Evolutionary conservation across 305 asterid species (phyloP).

Genomic region (Fraxinus latifolia): DNA sequence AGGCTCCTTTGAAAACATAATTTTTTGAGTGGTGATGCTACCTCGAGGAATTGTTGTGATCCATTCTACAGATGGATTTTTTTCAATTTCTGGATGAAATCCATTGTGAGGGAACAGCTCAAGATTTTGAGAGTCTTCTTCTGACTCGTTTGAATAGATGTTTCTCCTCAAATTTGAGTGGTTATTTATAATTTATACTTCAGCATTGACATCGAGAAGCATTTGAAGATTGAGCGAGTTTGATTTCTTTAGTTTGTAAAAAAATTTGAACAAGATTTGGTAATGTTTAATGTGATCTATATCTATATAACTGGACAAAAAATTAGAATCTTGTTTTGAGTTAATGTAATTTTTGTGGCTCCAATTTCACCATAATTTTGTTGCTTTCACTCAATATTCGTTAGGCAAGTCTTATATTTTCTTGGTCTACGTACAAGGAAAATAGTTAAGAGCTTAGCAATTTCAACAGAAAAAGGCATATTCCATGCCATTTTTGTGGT

Average conservation of each 20-base stretch:
- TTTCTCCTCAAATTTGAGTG: background rate
- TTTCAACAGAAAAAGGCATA: background rate
- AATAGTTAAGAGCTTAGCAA: background rate
- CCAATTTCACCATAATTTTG: background rate
- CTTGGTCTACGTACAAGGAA: background rate
- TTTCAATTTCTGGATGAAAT: background rate
- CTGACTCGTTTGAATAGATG: background rate
- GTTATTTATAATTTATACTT: background rate
- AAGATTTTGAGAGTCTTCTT: background rate
- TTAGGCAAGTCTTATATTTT: background rate
- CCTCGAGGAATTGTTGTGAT: background rate
- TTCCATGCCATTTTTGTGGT: background rate
- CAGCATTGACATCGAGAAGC: background rate
- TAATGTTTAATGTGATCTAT: background rate
- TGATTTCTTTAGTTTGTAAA: background rate
- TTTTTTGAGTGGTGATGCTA: slow-evolving; percentile 10
- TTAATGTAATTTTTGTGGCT: background rate
- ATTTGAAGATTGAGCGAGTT: background rate
- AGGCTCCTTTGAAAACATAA: slow-evolving; percentile 85
- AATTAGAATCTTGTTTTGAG: background rate
- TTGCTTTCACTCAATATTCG: background rate
- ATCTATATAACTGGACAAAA: background rate
- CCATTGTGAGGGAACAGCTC: slow-evolving; percentile 9
- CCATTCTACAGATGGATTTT: background rate
- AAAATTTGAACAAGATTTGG: background rate